Percentiles rank a stretch among this genome's conserved stretches.
Evolutionary conservation across 768 basidiomycete genomes (phyloP).

Genomic region (Boletales sp.): DNA sequence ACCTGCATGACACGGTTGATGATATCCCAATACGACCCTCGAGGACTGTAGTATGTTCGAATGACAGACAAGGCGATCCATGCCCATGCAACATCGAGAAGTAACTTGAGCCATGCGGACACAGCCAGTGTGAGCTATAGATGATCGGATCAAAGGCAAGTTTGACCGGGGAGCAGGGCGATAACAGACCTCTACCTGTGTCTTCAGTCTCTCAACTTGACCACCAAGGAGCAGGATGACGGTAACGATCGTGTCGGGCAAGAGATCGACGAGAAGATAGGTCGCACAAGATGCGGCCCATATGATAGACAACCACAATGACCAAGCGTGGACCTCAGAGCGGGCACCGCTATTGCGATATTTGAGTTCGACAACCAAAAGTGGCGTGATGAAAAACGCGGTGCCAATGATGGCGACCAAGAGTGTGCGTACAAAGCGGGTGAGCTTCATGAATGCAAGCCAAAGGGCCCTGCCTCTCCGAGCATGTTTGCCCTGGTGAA

Average conservation of each 20-base stretch:
- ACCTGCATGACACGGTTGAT: conserved; percentile 74
- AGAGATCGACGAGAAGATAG: conserved; percentile 59
- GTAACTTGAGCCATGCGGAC: conserved; percentile 66
- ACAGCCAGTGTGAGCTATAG: conserved; percentile 63
- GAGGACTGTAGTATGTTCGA: conserved; percentile 53
- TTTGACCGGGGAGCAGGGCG: background rate
- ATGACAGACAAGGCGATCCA: conserved; percentile 73
- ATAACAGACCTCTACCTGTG: conserved; percentile 57
- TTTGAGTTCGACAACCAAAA: conserved; percentile 62
- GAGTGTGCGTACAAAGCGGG: conserved; percentile 54
- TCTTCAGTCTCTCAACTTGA: conserved; percentile 62
- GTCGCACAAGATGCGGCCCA: conserved; percentile 64
- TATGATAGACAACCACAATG: conserved; percentile 64
- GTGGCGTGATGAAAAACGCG: conserved; percentile 63
- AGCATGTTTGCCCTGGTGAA: conserved; percentile 38
- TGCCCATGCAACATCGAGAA: conserved; percentile 62
- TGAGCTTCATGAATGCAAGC: conserved; percentile 63
- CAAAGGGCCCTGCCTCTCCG: conserved; percentile 62
- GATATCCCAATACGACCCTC: conserved; percentile 62
- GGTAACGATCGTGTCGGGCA: conserved; percentile 54
- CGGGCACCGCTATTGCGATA: conserved; percentile 48
- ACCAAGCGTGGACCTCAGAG: conserved; percentile 58
- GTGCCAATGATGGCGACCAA: conserved; percentile 57
- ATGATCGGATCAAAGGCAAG: background rate
- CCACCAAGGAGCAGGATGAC: conserved; percentile 54